Evolutionary conservation across 371 early-diverging fungal genomes (phyloP).

Genomic region (Circinella minor): DNA sequence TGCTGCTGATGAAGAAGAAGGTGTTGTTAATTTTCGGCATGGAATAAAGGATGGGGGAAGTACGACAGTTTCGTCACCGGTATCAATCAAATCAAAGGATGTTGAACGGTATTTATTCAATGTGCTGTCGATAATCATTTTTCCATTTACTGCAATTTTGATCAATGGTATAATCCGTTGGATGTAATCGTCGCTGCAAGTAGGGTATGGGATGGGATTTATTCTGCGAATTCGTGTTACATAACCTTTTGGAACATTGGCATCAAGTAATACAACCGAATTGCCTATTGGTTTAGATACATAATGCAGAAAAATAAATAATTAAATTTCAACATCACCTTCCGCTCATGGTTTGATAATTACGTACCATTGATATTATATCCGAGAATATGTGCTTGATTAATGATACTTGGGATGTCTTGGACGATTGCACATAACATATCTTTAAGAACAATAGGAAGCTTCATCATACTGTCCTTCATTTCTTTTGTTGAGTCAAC

Average conservation of each 20-base stretch:
- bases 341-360: neutral
- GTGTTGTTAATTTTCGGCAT: neutral
- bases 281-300: slow-evolving; percentile 10
- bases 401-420: neutral
- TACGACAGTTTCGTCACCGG: neutral
- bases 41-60: neutral
- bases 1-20: neutral
- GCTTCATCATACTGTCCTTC: slow-evolving; percentile 12
- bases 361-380: slow-evolving; percentile 22
- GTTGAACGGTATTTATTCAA: neutral
- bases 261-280: slow-evolving; percentile 11
- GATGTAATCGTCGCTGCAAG: slow-evolving; percentile 8
- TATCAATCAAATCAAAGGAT: neutral
- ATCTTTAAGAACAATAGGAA: slow-evolving; percentile 17
- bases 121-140: slow-evolving; percentile 10
- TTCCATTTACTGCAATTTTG: slow-evolving; percentile 13
- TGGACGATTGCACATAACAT: slow-evolving; percentile 16
- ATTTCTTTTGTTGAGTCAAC: slow-evolving; percentile 11
- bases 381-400: slow-evolving; percentile 10
- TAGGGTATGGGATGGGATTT: slow-evolving; percentile 9
- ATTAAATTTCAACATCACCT: neutral
- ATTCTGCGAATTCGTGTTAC: slow-evolving; percentile 7
- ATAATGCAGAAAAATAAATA: neutral
- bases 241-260: slow-evolving; percentile 12
- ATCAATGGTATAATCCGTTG: slow-evolving; percentile 9